phyloP scores from a whole-genome alignment of 257 asterid genomes.

The Solanum sitiens region DNA sequence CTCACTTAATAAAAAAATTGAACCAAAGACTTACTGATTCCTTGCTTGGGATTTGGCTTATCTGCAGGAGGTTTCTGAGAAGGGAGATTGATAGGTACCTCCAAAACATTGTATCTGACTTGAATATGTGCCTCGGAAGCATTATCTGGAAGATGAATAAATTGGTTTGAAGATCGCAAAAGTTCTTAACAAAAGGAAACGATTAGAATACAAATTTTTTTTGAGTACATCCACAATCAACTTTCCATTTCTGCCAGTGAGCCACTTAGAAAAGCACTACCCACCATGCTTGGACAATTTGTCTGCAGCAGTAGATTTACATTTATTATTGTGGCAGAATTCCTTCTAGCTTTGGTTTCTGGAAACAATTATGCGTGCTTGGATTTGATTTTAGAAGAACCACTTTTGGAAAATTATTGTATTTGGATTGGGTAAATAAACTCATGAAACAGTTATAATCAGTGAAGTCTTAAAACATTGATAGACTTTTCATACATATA shows the following conservation, averaged over 20 bases:
- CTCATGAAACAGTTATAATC: neutral
- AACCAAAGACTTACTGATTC: constrained; percentile 54
- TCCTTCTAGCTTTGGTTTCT: neutral
- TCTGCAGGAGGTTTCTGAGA: constrained; percentile 84
- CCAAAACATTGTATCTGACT: constrained; percentile 81
- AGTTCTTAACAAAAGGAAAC: neutral
- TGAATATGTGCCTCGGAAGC: constrained; percentile 48
- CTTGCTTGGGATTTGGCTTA: constrained; percentile 97
- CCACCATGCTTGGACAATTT: neutral
- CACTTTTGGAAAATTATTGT: neutral
- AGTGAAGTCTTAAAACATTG: neutral
- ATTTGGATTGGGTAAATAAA: neutral
- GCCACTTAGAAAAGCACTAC: neutral
- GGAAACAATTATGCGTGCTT: neutral
- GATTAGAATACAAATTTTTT: neutral
- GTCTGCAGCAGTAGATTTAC: neutral
- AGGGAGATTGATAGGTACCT: constrained; percentile 76
- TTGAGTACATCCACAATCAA: neutral
- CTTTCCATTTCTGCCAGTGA: neutral
- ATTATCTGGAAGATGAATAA: constrained; percentile 34
- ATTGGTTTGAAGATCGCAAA: neutral
- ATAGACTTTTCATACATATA: neutral
- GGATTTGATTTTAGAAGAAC: neutral
- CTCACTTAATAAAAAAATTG: neutral
- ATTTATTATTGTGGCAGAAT: neutral